Conservation (phyloP, 345 rosid species). For the Streptanthus diversifolius region DNA sequence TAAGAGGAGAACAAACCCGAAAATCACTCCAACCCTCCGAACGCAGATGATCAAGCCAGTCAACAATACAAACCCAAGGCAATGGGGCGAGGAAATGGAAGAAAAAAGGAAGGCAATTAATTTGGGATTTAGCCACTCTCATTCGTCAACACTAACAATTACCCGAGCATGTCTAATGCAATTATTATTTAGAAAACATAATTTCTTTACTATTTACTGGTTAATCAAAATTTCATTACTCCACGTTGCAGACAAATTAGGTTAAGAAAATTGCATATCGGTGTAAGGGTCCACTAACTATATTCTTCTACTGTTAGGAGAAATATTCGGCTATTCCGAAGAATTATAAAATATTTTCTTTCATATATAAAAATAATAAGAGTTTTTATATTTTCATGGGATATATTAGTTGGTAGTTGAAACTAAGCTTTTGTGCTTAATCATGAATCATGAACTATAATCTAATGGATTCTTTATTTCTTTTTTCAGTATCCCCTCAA, state of each 20-base stretch:
- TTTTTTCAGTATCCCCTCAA: background rate
- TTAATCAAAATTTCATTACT: background rate
- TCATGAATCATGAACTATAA: slow-evolving; percentile 16
- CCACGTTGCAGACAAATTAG: background rate
- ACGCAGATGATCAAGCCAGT: no score
- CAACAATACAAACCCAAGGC: no score
- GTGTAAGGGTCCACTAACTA: background rate
- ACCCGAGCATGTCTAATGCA: background rate
- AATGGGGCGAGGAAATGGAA: no score
- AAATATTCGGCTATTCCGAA: slow-evolving; percentile 9
- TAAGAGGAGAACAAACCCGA: no score
- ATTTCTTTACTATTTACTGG: background rate
- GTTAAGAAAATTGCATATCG: background rate
- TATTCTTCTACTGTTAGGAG: background rate
- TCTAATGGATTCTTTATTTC: background rate
- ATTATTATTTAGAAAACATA: background rate
- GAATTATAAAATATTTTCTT: background rate
- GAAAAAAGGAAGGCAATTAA: no score
- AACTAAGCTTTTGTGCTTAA: slow-evolving; percentile 15
- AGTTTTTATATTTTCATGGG: background rate
- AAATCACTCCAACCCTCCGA: no score
- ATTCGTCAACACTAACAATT: background rate
- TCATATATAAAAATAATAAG: background rate
- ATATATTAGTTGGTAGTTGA: slow-evolving; percentile 12
- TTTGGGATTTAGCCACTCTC: background rate